Percentiles rank a stretch among this genome's conserved stretches.
phyloP scores from a whole-genome alignment of 108 stramenopile species.

The Cylindrotheca fusiformis region DNA sequence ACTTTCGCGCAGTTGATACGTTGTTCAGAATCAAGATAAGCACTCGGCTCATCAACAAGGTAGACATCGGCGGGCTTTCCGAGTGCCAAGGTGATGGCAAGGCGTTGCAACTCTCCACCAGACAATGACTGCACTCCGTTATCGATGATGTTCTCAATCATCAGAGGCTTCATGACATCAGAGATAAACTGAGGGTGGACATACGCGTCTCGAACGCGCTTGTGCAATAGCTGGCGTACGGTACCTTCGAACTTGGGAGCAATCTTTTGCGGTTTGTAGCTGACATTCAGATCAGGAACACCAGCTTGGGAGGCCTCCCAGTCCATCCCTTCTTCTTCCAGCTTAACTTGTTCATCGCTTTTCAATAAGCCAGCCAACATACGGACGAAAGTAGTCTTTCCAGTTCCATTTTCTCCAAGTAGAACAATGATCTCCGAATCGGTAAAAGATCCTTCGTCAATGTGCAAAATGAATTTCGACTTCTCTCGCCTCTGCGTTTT shows the following conservation, averaged over 20 bases:
- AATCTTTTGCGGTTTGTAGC: slow-evolving; percentile 99
- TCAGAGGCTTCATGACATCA: slow-evolving; percentile 97
- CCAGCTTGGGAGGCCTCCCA: slow-evolving; percentile 87
- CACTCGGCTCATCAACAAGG: slow-evolving; percentile 99
- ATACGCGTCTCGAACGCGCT: slow-evolving; percentile 92
- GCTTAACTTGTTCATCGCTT: slow-evolving; percentile 85
- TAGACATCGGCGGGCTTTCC: slow-evolving; percentile 98
- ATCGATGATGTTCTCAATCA: slow-evolving; percentile 93
- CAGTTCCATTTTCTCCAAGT: slow-evolving; percentile 97
- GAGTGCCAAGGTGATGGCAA: slow-evolving; percentile 93
- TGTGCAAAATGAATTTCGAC: slow-evolving; percentile 91
- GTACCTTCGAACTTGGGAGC: slow-evolving; percentile 96
- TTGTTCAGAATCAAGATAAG: slow-evolving; percentile 98
- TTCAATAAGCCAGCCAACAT: slow-evolving; percentile 97
- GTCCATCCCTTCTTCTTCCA: slow-evolving; percentile 75
- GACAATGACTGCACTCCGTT: slow-evolving; percentile 97
- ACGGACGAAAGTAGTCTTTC: slow-evolving; percentile 92
- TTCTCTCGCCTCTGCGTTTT: slow-evolving; percentile 89
- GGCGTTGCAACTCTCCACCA: slow-evolving; percentile 98
- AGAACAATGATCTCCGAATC: slow-evolving; percentile 98
- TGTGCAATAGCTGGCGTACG: slow-evolving; percentile 95
- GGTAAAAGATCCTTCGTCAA: slow-evolving; percentile 91
- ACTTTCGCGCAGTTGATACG: slow-evolving; percentile 98
- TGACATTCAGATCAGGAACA: slow-evolving; percentile 93
- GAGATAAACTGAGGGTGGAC: slow-evolving; percentile 97